These are phyloP conservation scores for Penicillium sp. DNA, from an alignment of 2,329 filamentous ascomycete species.

Conservation along the genomic window DNA sequence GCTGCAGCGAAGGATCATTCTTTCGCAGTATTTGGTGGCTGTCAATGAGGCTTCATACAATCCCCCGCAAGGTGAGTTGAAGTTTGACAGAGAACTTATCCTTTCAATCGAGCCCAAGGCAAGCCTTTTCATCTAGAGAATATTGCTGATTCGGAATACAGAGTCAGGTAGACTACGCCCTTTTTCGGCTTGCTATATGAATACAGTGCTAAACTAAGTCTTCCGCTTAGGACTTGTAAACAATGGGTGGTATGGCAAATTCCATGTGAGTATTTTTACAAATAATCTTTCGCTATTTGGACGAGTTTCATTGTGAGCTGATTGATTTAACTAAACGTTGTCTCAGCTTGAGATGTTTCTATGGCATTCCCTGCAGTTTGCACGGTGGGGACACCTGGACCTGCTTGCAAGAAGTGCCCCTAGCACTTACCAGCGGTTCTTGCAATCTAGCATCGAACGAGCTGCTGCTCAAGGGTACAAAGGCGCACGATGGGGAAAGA, in stretches of 20 bases:
- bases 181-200: background rate
- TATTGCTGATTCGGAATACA: background rate
- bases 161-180: background rate
- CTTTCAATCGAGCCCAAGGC: background rate
- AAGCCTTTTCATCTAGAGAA: background rate
- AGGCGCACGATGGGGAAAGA: slow-evolving; percentile 58
- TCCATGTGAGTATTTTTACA: slow-evolving; percentile 4
- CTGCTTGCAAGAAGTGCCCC: slow-evolving; percentile 8
- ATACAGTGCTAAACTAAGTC: background rate
- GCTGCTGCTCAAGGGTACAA: slow-evolving; percentile 43
- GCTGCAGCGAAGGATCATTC: slow-evolving; percentile 57
- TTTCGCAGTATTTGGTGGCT: slow-evolving; percentile 59
- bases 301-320: background rate
- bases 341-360: slow-evolving; percentile 12
- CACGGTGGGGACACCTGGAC: slow-evolving; percentile 13
- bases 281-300: background rate
- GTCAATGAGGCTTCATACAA: slow-evolving; percentile 44
- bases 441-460: slow-evolving; percentile 39
- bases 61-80: slow-evolving; percentile 7
- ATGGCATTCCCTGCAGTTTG: slow-evolving; percentile 13
- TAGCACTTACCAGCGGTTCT: slow-evolving; percentile 53
- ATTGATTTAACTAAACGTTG: background rate
- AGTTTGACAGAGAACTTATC: background rate
- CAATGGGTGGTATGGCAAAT: slow-evolving; percentile 17
- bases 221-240: slow-evolving; percentile 9